phyloP scores from a whole-genome alignment of 192 early-diverging fungal genomes.

The Entophlyctis helioformis region DNA sequence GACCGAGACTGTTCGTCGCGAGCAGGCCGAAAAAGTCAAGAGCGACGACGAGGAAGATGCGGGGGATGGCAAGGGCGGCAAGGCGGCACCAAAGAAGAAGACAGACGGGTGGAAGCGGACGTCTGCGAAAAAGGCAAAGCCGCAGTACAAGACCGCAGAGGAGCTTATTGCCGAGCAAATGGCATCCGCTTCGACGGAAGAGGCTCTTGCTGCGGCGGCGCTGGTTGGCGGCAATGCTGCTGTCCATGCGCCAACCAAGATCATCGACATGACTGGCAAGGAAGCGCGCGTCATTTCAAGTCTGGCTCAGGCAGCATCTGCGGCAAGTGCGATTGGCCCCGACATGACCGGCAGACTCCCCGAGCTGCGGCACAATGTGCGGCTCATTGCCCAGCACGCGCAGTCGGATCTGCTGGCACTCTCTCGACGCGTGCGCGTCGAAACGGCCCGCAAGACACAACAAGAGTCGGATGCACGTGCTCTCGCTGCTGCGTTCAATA shows the following conservation, averaged over 20 bases:
- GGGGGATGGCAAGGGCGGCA: no score
- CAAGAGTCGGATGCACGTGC: conserved; percentile 4
- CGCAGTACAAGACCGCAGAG: conserved; percentile 61
- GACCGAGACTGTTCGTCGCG: conserved; percentile 51
- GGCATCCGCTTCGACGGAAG: no score
- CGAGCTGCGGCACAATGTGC: conserved; percentile 67
- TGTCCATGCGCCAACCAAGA: no score
- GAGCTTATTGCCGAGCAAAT: conserved; percentile 56
- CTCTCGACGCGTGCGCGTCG: conserved; percentile 38
- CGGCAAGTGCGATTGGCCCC: conserved; percentile 7
- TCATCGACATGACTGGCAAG: conserved; percentile 77
- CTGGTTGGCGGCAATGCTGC: no score
- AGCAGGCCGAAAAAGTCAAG: conserved; percentile 20
- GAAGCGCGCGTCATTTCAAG: conserved; percentile 28
- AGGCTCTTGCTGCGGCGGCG: conserved; percentile 14
- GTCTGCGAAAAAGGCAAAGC: conserved; percentile 33
- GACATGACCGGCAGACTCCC: conserved; percentile 49
- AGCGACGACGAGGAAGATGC: conserved; percentile 33
- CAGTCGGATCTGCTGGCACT: conserved; percentile 55
- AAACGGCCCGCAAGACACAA: conserved; percentile 19
- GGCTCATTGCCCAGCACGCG: conserved; percentile 58
- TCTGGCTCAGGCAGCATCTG: conserved; percentile 22
- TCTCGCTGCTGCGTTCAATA: conserved; percentile 20
- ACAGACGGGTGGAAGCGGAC: conserved; percentile 27
- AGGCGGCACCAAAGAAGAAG: conserved; percentile 35